Evolutionary conservation across 2,329 filamentous ascomycete species (phyloP).

Genomic region (Aureobasidium zeae): DNA sequence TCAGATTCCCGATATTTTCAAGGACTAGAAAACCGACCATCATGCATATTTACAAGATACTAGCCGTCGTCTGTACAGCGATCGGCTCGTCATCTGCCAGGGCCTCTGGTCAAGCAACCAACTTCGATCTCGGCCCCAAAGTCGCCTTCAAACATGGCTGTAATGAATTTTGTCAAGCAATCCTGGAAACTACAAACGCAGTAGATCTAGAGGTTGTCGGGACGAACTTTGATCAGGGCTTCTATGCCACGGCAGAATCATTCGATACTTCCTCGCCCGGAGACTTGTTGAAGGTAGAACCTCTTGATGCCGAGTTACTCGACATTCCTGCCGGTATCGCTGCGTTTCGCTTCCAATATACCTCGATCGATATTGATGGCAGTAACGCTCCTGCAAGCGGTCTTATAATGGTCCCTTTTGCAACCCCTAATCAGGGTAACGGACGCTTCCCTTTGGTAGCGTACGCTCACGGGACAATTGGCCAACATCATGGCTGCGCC

Average conservation of each 20-base stretch:
- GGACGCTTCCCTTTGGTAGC: not conserved
- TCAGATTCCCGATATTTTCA: too few species aligned
- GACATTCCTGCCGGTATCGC: too few species aligned
- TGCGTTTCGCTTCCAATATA: not conserved
- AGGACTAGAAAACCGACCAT: too few species aligned
- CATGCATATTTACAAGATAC: not conserved
- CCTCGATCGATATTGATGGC: not conserved
- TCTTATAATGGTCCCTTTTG: not conserved
- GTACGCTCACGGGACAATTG: constrained; percentile 1
- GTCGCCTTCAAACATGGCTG: not conserved
- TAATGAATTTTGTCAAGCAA: not conserved
- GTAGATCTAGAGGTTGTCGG: not conserved
- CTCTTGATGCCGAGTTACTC: too few species aligned
- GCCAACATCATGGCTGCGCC: not conserved
- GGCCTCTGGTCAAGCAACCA: not conserved
- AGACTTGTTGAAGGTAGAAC: not conserved
- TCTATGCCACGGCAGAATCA: not conserved
- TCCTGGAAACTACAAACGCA: not conserved
- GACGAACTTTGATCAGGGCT: not conserved
- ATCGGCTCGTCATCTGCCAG: not conserved
- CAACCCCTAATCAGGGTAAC: not conserved
- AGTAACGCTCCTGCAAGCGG: not conserved
- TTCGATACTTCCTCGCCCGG: not conserved
- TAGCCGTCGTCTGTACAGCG: not conserved
- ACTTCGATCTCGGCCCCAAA: not conserved